These are phyloP conservation scores for Saccharomycopsis sp. DNA, from an alignment of 805 yeast genomes.

Conservation along the genomic window DNA sequence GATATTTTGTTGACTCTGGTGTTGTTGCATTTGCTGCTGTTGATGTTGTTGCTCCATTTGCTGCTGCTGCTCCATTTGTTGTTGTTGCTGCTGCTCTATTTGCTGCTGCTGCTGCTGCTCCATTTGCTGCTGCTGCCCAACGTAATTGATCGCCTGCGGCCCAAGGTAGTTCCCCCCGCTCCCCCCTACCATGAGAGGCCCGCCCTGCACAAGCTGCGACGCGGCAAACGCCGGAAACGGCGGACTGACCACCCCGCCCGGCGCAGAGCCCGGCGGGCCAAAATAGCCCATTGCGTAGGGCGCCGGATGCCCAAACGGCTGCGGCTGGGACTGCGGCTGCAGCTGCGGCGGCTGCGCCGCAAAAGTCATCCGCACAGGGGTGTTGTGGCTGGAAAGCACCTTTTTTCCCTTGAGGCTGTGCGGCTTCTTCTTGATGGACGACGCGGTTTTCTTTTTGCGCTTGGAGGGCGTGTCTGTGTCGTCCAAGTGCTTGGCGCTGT, in stretches of 20 bases:
- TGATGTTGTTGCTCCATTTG: too few relatives aligned
- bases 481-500: slow-evolving; percentile 3
- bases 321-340: slow-evolving; percentile 9
- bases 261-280: not conserved
- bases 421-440: slow-evolving; percentile 8
- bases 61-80: slow-evolving; percentile 4
- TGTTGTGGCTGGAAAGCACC: not conserved
- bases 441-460: slow-evolving; percentile 12
- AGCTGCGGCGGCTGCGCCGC: not conserved
- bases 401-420: slow-evolving; percentile 3
- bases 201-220: not conserved
- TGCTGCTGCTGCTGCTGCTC: not conserved
- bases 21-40: too few relatives aligned
- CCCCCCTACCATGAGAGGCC: not conserved
- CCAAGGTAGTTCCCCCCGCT: not conserved
- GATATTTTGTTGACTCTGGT: too few relatives aligned
- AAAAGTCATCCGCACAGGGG: not conserved
- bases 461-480: slow-evolving; percentile 19
- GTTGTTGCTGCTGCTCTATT: slow-evolving; percentile 1
- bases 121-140: slow-evolving; percentile 1
- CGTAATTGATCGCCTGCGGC: not conserved
- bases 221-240: not conserved
- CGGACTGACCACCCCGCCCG: not conserved
- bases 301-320: not conserved
- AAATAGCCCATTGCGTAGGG: not conserved